Conservation (phyloP, 225 moss, liverwort and hornwort species). For the Climacium dendroides region DNA sequence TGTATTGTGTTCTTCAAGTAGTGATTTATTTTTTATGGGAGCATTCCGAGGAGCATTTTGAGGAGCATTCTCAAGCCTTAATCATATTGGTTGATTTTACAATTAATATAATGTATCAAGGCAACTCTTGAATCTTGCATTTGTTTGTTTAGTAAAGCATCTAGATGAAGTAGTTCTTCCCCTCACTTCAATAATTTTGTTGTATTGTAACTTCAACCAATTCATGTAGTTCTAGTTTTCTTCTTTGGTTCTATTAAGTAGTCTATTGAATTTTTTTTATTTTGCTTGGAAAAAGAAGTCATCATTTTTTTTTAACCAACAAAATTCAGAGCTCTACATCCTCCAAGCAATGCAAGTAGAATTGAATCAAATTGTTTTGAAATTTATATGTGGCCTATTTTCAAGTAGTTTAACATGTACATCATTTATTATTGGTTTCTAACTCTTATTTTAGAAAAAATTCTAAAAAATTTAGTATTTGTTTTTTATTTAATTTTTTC, state of each 20-base stretch:
- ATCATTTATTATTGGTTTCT: not conserved
- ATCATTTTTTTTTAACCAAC: not conserved
- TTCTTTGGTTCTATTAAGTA: not conserved
- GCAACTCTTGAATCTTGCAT: not conserved
- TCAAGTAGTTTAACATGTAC: not conserved
- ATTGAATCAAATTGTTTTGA: not conserved
- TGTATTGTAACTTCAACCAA: not conserved
- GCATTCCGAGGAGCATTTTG: too few species aligned
- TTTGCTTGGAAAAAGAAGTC: too few species aligned
- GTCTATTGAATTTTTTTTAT: not conserved
- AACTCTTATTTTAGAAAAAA: fast-evolving
- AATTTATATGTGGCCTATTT: not conserved
- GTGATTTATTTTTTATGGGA: not conserved
- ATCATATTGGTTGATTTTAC: not conserved
- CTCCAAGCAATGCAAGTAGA: fast-evolving
- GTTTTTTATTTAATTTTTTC: not conserved
- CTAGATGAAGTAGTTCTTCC: not conserved
- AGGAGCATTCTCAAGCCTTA: not conserved
- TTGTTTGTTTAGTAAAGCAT: not conserved
- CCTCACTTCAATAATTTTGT: fast-evolving
- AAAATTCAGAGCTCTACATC: not conserved
- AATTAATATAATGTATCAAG: not conserved
- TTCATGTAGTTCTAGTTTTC: fast-evolving
- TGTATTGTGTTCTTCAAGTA: not conserved
- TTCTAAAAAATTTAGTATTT: not conserved